phyloP scores from a whole-genome alignment of 305 asterid species.

The Euphrasia arctica region DNA sequence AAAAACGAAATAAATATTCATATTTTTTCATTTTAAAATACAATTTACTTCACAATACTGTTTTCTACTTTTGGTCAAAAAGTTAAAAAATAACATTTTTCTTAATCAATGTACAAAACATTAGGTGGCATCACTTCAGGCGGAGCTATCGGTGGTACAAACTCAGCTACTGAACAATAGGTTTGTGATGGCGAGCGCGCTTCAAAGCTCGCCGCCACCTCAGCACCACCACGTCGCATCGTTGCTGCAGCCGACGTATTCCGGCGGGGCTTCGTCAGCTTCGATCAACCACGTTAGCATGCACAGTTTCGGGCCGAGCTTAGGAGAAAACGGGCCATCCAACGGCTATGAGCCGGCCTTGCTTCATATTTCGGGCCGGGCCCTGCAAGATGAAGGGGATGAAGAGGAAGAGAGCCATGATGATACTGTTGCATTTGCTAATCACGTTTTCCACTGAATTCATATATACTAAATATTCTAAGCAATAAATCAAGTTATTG shows the following conservation, averaged over 20 bases:
- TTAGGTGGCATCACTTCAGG: conserved; percentile 37
- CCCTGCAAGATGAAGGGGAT: conserved; percentile 35
- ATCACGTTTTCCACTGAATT: conserved; percentile 47
- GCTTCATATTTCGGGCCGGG: conserved; percentile 28
- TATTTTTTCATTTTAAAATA: too few species aligned
- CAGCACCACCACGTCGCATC: conserved; percentile 25
- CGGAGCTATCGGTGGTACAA: conserved; percentile 74
- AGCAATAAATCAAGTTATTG: too few species aligned
- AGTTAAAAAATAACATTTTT: too few species aligned
- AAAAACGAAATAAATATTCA: too few species aligned
- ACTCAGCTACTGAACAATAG: conserved; percentile 65
- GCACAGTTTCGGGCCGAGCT: conserved; percentile 37
- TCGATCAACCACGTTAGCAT: conserved; percentile 55
- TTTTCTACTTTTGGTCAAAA: too few species aligned
- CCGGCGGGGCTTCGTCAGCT: conserved; percentile 58
- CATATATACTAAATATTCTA: too few species aligned
- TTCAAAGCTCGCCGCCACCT: conserved; percentile 38
- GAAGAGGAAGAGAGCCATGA: conserved; percentile 59
- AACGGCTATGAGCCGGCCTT: conserved; percentile 46
- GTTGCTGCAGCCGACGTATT: conserved; percentile 53
- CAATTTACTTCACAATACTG: too few species aligned
- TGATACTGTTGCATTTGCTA: conserved; percentile 51
- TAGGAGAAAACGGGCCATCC: conserved; percentile 37
- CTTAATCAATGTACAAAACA: too few species aligned
- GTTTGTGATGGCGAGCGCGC: conserved; percentile 51